Evolutionary conservation across 495 filamentous ascomycete species (phyloP).

Genomic region (Evernia prunastri): DNA sequence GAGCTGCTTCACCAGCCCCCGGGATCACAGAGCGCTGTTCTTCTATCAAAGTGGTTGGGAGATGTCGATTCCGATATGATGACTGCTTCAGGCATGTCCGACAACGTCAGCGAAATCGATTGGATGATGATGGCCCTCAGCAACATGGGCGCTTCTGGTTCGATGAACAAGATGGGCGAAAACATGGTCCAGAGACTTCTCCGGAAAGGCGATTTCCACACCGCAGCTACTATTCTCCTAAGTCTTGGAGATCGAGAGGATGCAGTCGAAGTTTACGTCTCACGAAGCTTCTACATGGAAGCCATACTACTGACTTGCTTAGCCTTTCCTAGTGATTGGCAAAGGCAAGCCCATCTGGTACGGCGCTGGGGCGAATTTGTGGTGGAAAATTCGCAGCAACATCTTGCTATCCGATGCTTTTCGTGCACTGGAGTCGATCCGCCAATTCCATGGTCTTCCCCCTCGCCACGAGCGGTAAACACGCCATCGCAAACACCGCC

Average conservation of each 20-base stretch:
- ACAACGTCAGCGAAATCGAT: constrained; percentile 80
- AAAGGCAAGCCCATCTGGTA: constrained; percentile 77
- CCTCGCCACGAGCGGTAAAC: constrained; percentile 30
- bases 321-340: constrained; percentile 74
- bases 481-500: constrained; percentile 59
- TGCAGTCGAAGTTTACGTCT: constrained; percentile 93
- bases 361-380: constrained; percentile 94
- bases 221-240: constrained; percentile 82
- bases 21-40: constrained; percentile 66
- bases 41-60: constrained; percentile 87
- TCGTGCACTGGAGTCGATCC: constrained; percentile 73
- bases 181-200: constrained; percentile 87
- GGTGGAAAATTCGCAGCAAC: constrained; percentile 75
- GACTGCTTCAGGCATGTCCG: constrained; percentile 63
- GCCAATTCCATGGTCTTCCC: constrained; percentile 77
- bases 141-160: constrained; percentile 69
- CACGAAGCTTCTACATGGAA: constrained; percentile 86
- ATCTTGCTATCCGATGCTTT: constrained; percentile 88
- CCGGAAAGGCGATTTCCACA: constrained; percentile 85
- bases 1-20: constrained; percentile 68
- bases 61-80: constrained; percentile 77
- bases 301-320: constrained; percentile 75
- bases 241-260: constrained; percentile 90
- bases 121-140: constrained; percentile 97
- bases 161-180: constrained; percentile 83